These are phyloP conservation scores for Penicillium sp. DNA, from an alignment of 2,329 filamentous ascomycete species.

Conservation along the genomic window DNA sequence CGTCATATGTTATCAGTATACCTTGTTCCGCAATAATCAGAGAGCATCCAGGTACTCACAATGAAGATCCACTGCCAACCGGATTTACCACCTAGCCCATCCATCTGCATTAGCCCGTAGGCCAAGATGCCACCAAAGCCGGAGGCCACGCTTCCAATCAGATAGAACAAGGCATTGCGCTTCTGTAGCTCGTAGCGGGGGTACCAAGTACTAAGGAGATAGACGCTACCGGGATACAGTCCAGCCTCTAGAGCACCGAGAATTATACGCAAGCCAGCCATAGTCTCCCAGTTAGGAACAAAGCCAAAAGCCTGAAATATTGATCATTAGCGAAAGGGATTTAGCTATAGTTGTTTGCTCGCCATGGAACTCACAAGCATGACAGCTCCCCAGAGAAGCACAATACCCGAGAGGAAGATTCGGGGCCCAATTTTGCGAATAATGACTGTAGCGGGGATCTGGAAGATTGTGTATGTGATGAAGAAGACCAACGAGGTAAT, in stretches of 20 bases:
- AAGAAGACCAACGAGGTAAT: conserved; percentile 58
- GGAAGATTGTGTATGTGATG: conserved; percentile 69
- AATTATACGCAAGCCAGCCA: conserved; percentile 3
- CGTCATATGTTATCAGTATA: background rate
- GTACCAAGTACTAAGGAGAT: conserved; percentile 46
- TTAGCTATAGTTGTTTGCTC: background rate
- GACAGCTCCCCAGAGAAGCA: conserved; percentile 14
- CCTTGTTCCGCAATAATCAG: background rate
- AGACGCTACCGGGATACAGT: conserved; percentile 12
- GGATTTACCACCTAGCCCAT: background rate
- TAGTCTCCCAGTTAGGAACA: background rate
- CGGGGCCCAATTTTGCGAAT: conserved; percentile 61
- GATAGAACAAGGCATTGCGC: conserved; percentile 67
- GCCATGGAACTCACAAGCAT: conserved; percentile 10
- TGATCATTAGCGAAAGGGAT: background rate
- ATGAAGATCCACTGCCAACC: conserved; percentile 15
- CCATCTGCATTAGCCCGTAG: conserved; percentile 58
- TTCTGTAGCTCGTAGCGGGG: conserved; percentile 65
- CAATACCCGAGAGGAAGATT: conserved; percentile 29
- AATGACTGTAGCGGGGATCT: conserved; percentile 68
- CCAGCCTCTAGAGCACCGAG: conserved; percentile 16
- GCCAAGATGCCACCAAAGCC: conserved; percentile 69
- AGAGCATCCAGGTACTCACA: background rate
- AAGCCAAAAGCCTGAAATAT: background rate
- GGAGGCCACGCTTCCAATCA: conserved; percentile 65